phyloP scores from a whole-genome alignment of 257 asterid species.

The Marsdenia floribunda region DNA sequence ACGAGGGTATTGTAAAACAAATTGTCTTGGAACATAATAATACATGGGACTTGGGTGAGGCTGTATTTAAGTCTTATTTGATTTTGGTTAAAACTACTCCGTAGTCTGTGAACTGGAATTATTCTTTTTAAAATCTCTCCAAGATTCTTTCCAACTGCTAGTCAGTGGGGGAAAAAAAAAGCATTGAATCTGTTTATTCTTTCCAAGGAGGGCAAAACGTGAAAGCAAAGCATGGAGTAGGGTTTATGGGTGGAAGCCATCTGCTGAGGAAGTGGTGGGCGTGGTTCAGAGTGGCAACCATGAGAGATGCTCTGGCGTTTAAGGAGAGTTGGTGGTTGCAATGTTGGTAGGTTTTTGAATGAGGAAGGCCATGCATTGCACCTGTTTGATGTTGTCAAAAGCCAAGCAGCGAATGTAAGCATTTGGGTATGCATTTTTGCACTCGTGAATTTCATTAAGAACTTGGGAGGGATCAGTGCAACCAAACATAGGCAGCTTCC shows the following conservation, averaged over 20 bases:
- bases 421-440: slow-evolving; percentile 44
- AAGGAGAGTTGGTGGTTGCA: background rate
- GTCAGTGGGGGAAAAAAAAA: background rate
- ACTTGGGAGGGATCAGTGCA: slow-evolving; percentile 39
- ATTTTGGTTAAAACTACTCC: background rate
- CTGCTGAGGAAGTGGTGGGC: background rate
- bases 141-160: background rate
- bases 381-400: slow-evolving; percentile 41
- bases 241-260: background rate
- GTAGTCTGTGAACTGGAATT: background rate
- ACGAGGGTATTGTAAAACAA: background rate
- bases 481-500: slow-evolving; percentile 63
- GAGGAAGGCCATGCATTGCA: slow-evolving; percentile 48
- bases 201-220: background rate
- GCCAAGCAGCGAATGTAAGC: slow-evolving; percentile 54
- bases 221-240: background rate
- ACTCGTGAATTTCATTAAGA: slow-evolving; percentile 39
- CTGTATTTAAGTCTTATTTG: background rate
- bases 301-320: background rate
- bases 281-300: background rate
- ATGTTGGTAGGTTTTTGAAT: slow-evolving; percentile 41
- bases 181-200: background rate
- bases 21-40: background rate
- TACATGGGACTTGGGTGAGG: background rate
- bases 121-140: background rate